A percentile compares a stretch with the other conserved stretches of the same genome.
Evolutionary conservation across 164 flowering plant species (phyloP).

Genomic region (Liriodendron chinense): DNA sequence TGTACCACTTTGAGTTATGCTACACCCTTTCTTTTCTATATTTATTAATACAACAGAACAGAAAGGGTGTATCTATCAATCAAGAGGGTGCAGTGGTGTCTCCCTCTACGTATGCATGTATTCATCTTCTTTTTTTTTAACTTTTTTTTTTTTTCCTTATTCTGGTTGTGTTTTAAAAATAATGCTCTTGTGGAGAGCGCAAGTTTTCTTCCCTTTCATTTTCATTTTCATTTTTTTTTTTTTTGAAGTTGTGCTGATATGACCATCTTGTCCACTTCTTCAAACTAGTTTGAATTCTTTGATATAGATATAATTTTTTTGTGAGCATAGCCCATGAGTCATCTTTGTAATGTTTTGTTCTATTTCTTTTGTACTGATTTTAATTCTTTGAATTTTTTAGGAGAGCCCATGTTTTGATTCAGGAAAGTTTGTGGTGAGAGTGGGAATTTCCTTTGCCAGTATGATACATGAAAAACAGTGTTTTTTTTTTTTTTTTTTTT

Average conservation of each 20-base stretch:
- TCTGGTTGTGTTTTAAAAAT: no score
- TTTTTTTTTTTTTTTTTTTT: no score
- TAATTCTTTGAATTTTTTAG: not conserved
- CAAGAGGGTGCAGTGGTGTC: no score
- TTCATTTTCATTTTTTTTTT: not conserved
- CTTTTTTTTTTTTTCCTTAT: no score
- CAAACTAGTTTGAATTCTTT: not conserved
- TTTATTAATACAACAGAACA: not conserved
- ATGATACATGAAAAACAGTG: no score
- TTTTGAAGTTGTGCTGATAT: not conserved
- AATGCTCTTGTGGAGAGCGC: not conserved
- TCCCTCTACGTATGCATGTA: no score
- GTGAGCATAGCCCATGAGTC: not conserved
- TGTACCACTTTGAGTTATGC: not conserved
- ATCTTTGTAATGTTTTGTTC: not conserved
- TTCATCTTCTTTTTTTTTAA: no score
- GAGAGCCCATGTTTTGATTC: not conserved
- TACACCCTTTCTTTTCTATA: not conserved
- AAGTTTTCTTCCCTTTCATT: not conserved
- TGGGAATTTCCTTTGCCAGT: no score
- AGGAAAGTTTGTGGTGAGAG: no score
- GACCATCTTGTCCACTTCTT: not conserved
- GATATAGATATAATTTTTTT: not conserved
- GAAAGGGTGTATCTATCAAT: no score
- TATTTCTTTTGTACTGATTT: not conserved